Evolutionary conservation across 2,329 filamentous ascomycete genomes (phyloP), one percentile per base, ranked within the genome.

Genomic region (Fusarium foetens): DNA sequence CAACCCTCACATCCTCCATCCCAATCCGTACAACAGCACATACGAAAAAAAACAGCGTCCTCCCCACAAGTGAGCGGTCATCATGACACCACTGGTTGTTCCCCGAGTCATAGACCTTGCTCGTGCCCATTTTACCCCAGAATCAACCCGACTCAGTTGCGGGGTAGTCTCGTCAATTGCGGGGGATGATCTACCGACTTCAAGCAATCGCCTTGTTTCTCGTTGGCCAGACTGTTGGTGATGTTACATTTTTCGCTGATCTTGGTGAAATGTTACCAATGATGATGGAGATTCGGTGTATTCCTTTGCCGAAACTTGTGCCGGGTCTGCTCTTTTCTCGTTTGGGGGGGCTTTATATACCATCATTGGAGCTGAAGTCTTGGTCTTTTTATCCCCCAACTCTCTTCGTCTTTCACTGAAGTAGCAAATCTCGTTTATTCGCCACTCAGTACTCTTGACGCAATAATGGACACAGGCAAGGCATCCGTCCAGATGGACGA

Each of bases 401-500:
- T 33, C 36, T 4, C 3, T 9, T 16, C 11, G 3, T 25, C 27
- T 45, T 42, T 5, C 6, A 48, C 12, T 19, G 5, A 38, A 38
- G 16, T 19, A 21, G 5, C 6, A 4, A 42, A 33, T 25, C 29
- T 19, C 38, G 7, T 13, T 1, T 19, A 11, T 21, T 39, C 19
- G 27, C 23, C 11, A 33, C 31, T 0, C 2, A 1, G 5, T n/a
- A 14, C 4, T 12, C 46, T 21, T 23, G 17, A 9, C 23, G 9
- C 6, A 7, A 51, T 9, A 1, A 73, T 73, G 71, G 71, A 74
- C 3, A 39, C 48, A 13, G 53, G 39, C 11, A 73, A 73, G 25
- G 38, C 49, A 8, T 63, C 71, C 8, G 49, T 74, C 27, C 68
- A 73, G 11, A 36, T 73, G 48, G 68, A 74, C 39, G 71, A 73